These are phyloP conservation scores for Suhomyces sp. DNA, from an alignment of 805 yeast genomes.

Conservation along the genomic window DNA sequence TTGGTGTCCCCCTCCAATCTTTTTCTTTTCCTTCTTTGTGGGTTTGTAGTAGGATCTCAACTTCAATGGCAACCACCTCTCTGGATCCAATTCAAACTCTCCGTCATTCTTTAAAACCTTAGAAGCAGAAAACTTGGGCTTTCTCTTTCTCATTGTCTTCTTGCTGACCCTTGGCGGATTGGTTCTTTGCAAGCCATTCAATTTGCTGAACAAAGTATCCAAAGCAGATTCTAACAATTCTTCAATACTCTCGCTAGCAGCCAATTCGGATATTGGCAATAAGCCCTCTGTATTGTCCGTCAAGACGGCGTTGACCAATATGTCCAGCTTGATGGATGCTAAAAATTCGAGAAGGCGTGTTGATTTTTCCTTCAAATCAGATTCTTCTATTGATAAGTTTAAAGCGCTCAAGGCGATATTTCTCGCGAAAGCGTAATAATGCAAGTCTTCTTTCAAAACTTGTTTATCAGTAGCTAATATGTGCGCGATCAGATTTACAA, in stretches of 20 bases:
- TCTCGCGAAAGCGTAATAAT: slow-evolving; percentile 3
- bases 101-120: slow-evolving; percentile 28
- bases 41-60: slow-evolving; percentile 84
- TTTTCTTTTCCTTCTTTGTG: slow-evolving; percentile 55
- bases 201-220: not conserved
- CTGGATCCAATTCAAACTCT: slow-evolving; percentile 44
- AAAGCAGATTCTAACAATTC: slow-evolving; percentile 22
- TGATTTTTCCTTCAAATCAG: slow-evolving; percentile 1
- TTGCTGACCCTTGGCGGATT: slow-evolving; percentile 8
- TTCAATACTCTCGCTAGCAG: slow-evolving; percentile 21
- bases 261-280: slow-evolving; percentile 18
- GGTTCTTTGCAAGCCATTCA: too few species aligned
- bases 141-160: slow-evolving; percentile 23
- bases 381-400: too few species aligned
- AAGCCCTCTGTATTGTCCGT: slow-evolving; percentile 19
- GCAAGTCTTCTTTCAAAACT: slow-evolving; percentile 1
- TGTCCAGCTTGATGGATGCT: slow-evolving; percentile 1
- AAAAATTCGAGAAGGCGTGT: not conserved
- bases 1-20: slow-evolving; percentile 14
- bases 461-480: slow-evolving; percentile 11
- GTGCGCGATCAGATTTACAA: too few species aligned
- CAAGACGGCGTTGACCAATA: slow-evolving; percentile 21
- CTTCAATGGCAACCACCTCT: slow-evolving; percentile 89
- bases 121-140: slow-evolving; percentile 27
- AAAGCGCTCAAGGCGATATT: slow-evolving; percentile 2